A percentile compares a stretch with the other conserved stretches of the same genome.
Evolutionary conservation across 2,329 filamentous ascomycete genomes (phyloP).

Genomic region (Colletotrichum plurivorum): DNA sequence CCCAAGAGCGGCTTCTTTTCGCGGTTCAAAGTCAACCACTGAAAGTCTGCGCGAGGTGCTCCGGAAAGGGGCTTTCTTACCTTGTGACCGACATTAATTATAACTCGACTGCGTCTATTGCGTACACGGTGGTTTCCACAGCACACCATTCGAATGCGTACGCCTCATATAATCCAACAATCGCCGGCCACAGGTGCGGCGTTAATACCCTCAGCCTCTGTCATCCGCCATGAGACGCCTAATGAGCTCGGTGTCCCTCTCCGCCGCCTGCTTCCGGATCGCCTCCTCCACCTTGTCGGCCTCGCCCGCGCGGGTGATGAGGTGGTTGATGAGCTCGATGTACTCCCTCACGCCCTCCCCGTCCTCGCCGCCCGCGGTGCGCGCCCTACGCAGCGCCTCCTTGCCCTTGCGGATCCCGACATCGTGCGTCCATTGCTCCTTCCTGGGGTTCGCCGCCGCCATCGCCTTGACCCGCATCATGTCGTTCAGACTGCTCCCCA

Average conservation of each 20-base stretch:
- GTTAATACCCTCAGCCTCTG: conserved; percentile 45
- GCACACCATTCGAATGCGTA: conserved; percentile 15
- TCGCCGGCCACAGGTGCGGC: background rate
- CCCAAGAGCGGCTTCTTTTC: conserved; percentile 58
- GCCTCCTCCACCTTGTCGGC: conserved; percentile 49
- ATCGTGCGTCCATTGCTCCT: conserved; percentile 69
- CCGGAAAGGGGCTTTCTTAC: conserved; percentile 4
- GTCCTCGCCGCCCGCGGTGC: conserved; percentile 64
- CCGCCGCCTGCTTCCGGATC: conserved; percentile 60
- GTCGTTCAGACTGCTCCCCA: conserved; percentile 39
- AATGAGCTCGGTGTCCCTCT: conserved; percentile 65
- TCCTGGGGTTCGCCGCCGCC: conserved; percentile 46
- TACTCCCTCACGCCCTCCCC: conserved; percentile 74
- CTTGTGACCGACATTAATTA: conserved; percentile 6
- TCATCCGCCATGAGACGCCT: conserved; percentile 64
- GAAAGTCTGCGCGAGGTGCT: background rate
- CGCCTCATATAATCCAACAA: conserved; percentile 1
- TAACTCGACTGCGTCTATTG: conserved; percentile 9
- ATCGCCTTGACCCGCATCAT: conserved; percentile 39
- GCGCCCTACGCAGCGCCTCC: conserved; percentile 65
- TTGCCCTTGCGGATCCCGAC: conserved; percentile 70
- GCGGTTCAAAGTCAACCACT: conserved; percentile 53
- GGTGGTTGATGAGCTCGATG: conserved; percentile 67
- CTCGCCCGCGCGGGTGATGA: conserved; percentile 57
- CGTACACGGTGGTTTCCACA: conserved; percentile 12